Base-by-base conservation (phyloP, 1,139 yeast genomes). In the Suhomyces atakaporum region DNA sequence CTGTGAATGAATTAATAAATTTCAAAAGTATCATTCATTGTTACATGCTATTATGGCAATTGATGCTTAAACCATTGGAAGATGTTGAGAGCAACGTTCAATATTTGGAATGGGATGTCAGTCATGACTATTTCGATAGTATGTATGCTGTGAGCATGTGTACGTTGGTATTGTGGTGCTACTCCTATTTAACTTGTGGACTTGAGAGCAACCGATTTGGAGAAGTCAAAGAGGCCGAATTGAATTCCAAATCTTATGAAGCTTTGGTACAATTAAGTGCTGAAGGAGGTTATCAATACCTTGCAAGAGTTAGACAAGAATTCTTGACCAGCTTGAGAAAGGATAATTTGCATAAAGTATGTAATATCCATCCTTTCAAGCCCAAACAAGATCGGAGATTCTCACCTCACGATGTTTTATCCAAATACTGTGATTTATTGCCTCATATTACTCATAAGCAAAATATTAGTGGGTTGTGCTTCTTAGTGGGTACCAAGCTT, bases 11-110 rank as follows among this genome's bases (percentile, higher is more conserved):
- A 27, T 35, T 59, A 30, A 56, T 64, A 15, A 69, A 69, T 43
- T 44, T 62, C 25, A 58, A 70, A 24, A 53, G 79, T 29, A 77
- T 81, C n/a, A 64, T 82, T 6, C 86, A 81, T 53, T 80, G 85
- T 41, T 81, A 77, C 51, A 62, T 80, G 51, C 63, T 78, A 28
- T 55, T 81, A 15, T 81, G 84, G 75, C 84, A 81, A 43, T 68
- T 79, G 54, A 73, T 81, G 61, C 58, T 82, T 29, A 58, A 71
- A 24, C 76, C 79, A 2, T 23, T 47, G 26, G 66, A 65, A 43
- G 60, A 54, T 25, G 43, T 41, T 20, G 40, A 41, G 5, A 35
- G 37, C 12, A 35, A 36, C 20, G 43, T 49, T 10, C 47, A 44
- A 42, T 49, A 40, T 30, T 43, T 60, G 26, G 54, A 54, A 20